Evolutionary conservation across 2,329 filamentous ascomycete species (phyloP), one percentile per base, ranked within the genome.

Genomic region (Neonectria punicea): DNA sequence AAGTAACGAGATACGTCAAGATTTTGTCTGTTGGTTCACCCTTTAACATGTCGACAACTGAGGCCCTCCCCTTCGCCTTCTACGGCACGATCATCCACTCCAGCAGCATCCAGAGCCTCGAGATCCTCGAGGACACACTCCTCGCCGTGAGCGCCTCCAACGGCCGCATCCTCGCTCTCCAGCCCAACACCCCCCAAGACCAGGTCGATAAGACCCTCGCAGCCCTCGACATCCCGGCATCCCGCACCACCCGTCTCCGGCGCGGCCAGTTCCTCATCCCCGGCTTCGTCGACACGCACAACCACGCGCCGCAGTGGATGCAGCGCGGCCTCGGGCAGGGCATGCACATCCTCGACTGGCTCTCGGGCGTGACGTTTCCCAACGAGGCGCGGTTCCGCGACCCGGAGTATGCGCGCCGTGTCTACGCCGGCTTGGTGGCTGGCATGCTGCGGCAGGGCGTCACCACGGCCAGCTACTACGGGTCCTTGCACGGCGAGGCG

Each of bases 221-320:
- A 10, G 14, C 64, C 30, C 63, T 72, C 22, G 44, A 47, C 5
- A 22, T 68, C 44, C 47, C 62, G 7, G 1, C 54, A 4, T 30
- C 13, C 30, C 36, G 36, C 25, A 50, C 50, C 5, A 66, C 34
- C 2, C 55, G 58, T 13, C 78, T 87, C 3, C 53, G 69, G 2
- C 77, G 73, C 8, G 81, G 81, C 43, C 77, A 86, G 50, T 88
- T 90, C 70, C 76, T 89, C 53, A 83, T 89, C 61, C 87, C 88
- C 0, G 87, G 87, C 47, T 86, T 89, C 70, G 80, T 92, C 58
- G 89, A 92, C 78, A 91, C 89, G 1, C 90, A 92, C 77, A 90
- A 89, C 69, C 90, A 92, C 72, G 89, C 89, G 1, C 89, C 89
- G 41, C 84, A 87, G 69, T 85, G 82, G 81, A 77, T 81, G 22